These are phyloP conservation scores for Hypoxylon perforatum DNA, from an alignment of 495 filamentous ascomycete genomes.

Conservation along the genomic window DNA sequence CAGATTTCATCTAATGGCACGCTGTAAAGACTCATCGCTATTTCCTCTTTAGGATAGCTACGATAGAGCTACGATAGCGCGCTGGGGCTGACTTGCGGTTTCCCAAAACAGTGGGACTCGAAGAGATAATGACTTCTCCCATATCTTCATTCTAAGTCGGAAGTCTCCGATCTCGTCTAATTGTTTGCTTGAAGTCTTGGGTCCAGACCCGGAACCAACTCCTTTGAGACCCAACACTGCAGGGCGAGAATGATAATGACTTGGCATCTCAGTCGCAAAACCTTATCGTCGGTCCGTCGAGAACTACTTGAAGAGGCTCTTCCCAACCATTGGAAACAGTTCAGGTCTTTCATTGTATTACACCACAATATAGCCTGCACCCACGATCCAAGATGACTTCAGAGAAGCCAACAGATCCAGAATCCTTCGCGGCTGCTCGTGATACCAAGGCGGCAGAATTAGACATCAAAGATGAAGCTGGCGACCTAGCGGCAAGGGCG, in stretches of 20 bases:
- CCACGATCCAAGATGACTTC: slow-evolving; percentile 6
- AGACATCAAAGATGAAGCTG: slow-evolving; percentile 43
- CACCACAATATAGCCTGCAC: not conserved
- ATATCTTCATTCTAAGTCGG: too few species aligned
- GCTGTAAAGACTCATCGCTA: not conserved
- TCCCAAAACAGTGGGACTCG: not conserved
- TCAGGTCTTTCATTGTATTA: not conserved
- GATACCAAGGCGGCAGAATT: slow-evolving; percentile 12
- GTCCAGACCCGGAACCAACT: not conserved
- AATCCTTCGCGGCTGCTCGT: not conserved
- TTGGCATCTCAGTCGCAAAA: not conserved
- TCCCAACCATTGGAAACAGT: not conserved
- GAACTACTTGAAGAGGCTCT: not conserved
- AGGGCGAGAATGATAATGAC: not conserved
- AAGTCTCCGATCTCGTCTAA: too few species aligned
- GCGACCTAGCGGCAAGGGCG: slow-evolving; percentile 34
- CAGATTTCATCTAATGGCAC: slow-evolving; percentile 1
- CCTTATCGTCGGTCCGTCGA: not conserved
- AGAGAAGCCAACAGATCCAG: slow-evolving; percentile 2
- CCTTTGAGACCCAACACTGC: not conserved
- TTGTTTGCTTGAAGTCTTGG: not conserved
- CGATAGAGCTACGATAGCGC: not conserved
- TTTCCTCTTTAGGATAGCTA: slow-evolving; percentile 24
- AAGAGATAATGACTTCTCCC: too few species aligned
- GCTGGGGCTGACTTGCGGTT: too few species aligned